phyloP scores from a whole-genome alignment of 1,139 yeast species.

The Scheffersomyces titani region DNA sequence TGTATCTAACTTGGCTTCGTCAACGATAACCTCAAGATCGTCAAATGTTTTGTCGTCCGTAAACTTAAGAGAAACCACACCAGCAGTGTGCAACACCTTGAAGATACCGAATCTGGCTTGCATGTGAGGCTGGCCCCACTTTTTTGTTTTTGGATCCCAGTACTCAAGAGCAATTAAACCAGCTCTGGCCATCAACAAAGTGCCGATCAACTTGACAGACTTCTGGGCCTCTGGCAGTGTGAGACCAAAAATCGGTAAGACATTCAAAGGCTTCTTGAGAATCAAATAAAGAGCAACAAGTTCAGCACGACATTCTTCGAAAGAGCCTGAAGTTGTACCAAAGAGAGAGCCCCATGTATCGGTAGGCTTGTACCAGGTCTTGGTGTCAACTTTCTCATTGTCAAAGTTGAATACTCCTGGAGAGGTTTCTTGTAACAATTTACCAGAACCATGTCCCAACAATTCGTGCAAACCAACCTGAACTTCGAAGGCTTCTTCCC shows the following conservation, averaged over 20 bases:
- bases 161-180: constrained; percentile 79
- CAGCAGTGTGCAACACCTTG: constrained; percentile 72
- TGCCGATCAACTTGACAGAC: constrained; percentile 65
- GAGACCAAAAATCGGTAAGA: constrained; percentile 75
- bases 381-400: constrained; percentile 51
- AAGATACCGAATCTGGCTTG: constrained; percentile 87
- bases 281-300: constrained; percentile 81
- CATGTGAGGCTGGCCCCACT: constrained; percentile 98
- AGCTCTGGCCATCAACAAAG: constrained; percentile 83
- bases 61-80: constrained; percentile 57
- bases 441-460: constrained; percentile 92
- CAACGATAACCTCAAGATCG: constrained; percentile 62
- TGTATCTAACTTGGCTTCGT: constrained; percentile 59
- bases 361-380: constrained; percentile 71
- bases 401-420: constrained; percentile 76
- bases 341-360: constrained; percentile 90
- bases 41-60: constrained; percentile 47
- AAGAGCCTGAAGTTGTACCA: constrained; percentile 80
- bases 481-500: constrained; percentile 84
- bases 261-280: constrained; percentile 57
- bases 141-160: constrained; percentile 78
- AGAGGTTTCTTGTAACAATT: constrained; percentile 64
- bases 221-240: constrained; percentile 56
- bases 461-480: constrained; percentile 92
- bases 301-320: constrained; percentile 93